Evolutionary conservation across 148 eudicot genomes (phyloP), one percentile per base, ranked within the genome.

Genomic region (Chenopodium formosanum): DNA sequence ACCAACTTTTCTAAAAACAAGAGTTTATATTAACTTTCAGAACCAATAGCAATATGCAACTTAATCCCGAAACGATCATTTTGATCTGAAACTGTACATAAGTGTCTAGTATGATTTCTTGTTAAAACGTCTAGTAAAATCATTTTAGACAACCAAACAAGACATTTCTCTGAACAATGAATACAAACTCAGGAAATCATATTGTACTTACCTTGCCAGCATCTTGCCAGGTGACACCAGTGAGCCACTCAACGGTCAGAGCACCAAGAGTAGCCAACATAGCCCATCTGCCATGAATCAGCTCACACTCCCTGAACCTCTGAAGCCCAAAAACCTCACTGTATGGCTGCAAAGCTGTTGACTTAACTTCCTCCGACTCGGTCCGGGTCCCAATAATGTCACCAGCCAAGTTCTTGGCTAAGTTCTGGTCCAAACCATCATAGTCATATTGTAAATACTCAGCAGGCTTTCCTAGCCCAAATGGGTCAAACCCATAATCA

Each of bases 181-280:
- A 5, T 40, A 40, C 44, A 40, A 40, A 40, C 44, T 17, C 62
- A 56, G 27, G n/a, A 75, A 2, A 7, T 53, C 22, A 75, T 7
- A 25, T 6, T 31, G 31, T 40, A 60, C 10, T 19, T 89, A 96
- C 99, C 97, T 96, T 96, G 84, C 99, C 99, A 20, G 99, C 99
- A 70, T 96, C 99, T 88, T 96, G 99, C 99, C 99, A 96, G 4
- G 99, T 92, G 53, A 96, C 83, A 79, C 99, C 99, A 53, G 99
- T 96, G 82, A 96, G 94, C 89, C 94, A 90, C 89, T 96, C 98
- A 70, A 96, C 99, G 32, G 92, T 85, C 29, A 96, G 82, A 0
- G 99, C 98, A 32, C 99, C 99, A 70, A 96, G 95, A 16, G 97
- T 91, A 53, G 97, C 99, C 85, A 96, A 83, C 99, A 96, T 96